These are phyloP conservation scores for Scytalidium lignicola DNA, from an alignment of 2,329 filamentous ascomycete species.

Conservation along the genomic window DNA sequence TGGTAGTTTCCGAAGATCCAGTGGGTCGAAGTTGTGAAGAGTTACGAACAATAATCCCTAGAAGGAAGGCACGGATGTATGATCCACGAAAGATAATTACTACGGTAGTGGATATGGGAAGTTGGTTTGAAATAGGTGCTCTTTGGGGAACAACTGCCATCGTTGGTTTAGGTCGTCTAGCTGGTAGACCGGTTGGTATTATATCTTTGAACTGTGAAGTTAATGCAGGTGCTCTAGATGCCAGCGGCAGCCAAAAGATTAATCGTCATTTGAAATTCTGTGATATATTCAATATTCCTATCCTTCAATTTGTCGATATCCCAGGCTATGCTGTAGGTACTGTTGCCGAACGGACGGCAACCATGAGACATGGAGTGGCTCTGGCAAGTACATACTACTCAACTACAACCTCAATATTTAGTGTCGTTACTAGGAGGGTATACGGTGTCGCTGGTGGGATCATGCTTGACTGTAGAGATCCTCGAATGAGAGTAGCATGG, in stretches of 20 bases:
- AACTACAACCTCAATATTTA: slow-evolving; percentile 59
- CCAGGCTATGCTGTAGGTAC: slow-evolving; percentile 61
- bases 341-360: slow-evolving; percentile 55
- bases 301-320: slow-evolving; percentile 59
- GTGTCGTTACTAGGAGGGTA: slow-evolving; percentile 53
- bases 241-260: slow-evolving; percentile 55
- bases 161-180: slow-evolving; percentile 53
- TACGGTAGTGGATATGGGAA: slow-evolving; percentile 48
- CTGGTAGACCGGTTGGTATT: slow-evolving; percentile 52
- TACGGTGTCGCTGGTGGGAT: slow-evolving; percentile 61
- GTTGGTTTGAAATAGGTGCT: slow-evolving; percentile 60
- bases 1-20: slow-evolving; percentile 40
- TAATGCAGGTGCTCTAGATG: slow-evolving; percentile 56
- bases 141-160: slow-evolving; percentile 60
- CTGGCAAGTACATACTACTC: slow-evolving; percentile 57
- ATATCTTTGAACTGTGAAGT: slow-evolving; percentile 57
- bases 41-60: slow-evolving; percentile 51
- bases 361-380: slow-evolving; percentile 60
- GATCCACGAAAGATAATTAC: slow-evolving; percentile 52
- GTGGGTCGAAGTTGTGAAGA: slow-evolving; percentile 41
- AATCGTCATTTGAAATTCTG: slow-evolving; percentile 56
- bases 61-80: slow-evolving; percentile 55
- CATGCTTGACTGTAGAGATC: slow-evolving; percentile 59
- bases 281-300: slow-evolving; percentile 60
- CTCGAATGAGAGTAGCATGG: slow-evolving; percentile 57